Evolutionary conservation across 768 basidiomycete species (phyloP), one percentile per base, ranked within the genome.

Genomic region (Boletus vinaceobasis): DNA sequence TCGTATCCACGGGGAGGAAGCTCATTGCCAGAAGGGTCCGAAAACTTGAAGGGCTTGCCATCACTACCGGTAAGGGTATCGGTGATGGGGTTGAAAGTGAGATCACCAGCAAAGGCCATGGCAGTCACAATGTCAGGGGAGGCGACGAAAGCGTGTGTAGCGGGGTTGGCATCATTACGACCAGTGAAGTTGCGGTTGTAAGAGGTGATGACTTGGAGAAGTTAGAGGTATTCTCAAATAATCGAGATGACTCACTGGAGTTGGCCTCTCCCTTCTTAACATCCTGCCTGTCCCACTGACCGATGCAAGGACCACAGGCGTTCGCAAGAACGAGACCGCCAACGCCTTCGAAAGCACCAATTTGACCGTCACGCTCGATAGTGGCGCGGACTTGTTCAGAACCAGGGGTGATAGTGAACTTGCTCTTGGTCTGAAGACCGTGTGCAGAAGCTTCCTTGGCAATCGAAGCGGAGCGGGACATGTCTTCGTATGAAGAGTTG

Each of bases 111-210:
- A 74, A 97, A 98, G 55, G 90, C 84, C 81, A 99, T 87, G 56
- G 97, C 97, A 61, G 96, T 98, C 71, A 98, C 96, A 71, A 99
- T 77, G 66, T 97, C 91, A 40, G 91, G 93, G 33, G 93, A 93
- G 38, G 93, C 87, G 66, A 96, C 93, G 68, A 95, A 96, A 46
- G 93, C 91, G 74, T 98, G 97, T 32, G 97, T 99, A 58, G 94
- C 94, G 21, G 96, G 94, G 84, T 99, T 98, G 65, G 97, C 95
- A 67, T 98, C 97, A 74, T 99, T 99, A 70, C 97, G 93, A 54
- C 96, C 97, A 62, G 97, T 98, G 80, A 99, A 99, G 87, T 99
- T 99, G 73, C 97, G 95, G 86, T 99, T 99, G 84, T 99, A 99
- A 19, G 95, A 98, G 49, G 96, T 96, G 75, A 99, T 92, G 80